phyloP scores from a whole-genome alignment of 2,329 filamentous ascomycete genomes.

The Ambrosiella cleistominuta region DNA sequence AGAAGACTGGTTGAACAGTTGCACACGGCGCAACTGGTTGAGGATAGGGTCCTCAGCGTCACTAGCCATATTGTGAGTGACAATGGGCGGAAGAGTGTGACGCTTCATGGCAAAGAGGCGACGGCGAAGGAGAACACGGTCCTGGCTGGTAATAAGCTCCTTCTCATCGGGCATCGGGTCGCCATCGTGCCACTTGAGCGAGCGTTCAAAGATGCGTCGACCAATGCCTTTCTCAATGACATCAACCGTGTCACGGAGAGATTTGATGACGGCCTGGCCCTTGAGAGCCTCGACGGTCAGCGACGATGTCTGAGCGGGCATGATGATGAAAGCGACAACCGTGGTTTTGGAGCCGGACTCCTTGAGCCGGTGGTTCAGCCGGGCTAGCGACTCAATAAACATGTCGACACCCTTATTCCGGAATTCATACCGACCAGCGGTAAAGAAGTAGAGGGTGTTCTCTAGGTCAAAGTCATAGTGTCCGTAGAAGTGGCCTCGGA shows the following conservation, averaged over 20 bases:
- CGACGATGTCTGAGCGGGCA: conserved; percentile 91
- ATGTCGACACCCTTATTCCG: conserved; percentile 98
- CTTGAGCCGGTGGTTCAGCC: conserved; percentile 88
- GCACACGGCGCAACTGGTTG: conserved; percentile 87
- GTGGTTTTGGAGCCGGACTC: conserved; percentile 70
- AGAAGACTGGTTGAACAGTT: conserved; percentile 88
- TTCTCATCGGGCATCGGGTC: conserved; percentile 90
- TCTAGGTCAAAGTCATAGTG: conserved; percentile 95
- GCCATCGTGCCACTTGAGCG: conserved; percentile 88
- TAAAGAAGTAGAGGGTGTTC: conserved; percentile 96
- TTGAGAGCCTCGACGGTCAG: conserved; percentile 90
- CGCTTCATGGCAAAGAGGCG: conserved; percentile 95
- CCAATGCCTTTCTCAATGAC: conserved; percentile 87
- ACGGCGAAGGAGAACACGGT: conserved; percentile 79
- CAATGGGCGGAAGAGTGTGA: conserved; percentile 74
- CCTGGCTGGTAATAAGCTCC: conserved; percentile 79
- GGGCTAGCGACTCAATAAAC: conserved; percentile 94
- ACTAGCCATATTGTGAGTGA: conserved; percentile 97
- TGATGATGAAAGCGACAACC: conserved; percentile 94
- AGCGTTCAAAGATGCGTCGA: conserved; percentile 84
- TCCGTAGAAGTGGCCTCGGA: conserved; percentile 94
- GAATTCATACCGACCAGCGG: conserved; percentile 91
- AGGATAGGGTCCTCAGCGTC: conserved; percentile 84
- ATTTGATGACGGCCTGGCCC: conserved; percentile 94
- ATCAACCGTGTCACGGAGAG: conserved; percentile 77